Base-by-base conservation (phyloP, 2,329 filamentous ascomycete species). In the Ramularia endophylla region DNA sequence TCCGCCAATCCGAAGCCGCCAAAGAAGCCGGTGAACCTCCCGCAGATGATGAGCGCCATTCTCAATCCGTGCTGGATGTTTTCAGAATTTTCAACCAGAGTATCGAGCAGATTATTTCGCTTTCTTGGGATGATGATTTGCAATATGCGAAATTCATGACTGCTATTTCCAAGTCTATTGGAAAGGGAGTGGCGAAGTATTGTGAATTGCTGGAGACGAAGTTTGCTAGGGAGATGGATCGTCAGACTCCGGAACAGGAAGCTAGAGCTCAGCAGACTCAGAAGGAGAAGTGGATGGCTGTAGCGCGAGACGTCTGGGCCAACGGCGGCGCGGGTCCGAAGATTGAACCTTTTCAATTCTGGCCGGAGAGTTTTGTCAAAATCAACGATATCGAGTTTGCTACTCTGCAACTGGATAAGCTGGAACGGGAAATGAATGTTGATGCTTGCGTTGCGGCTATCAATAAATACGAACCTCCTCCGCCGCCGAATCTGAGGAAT, bases 81-180 rank as follows among this genome's bases (percentile, higher is more conserved):
- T 97, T 95, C 68, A 82, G 85, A 54, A 82, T 94, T 1, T 95
- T 97, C 72, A 94, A 89, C 56, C 86, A 95, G 65, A 86, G 85
- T 13, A 80, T 94, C 27, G 85, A 95, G 50, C 87, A 94, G 56
- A 80, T 98, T 40, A 81, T 86, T 40, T 74, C 87, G 53, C 74
- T 98, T 8, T 80, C 89, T 46, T 98, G 92, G 92, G 84, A 88
- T 50, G 87, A 97, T 60, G 87, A 95, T 57, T 73, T 94, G 27
- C 89, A 95, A 52, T 86, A 95, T 60, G 90, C 92, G 28, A 87
- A 89, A 48, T 98, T 98, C 66, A 97, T 97, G 89, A 98, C 92
- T 12, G 80, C 87, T 2, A 71, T 95, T 12, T 82, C 89, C 11
- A 94, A 88, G 56, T 83, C 84, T 0, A 87, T 97, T 46, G 83